Evolutionary conservation across 192 early-diverging fungal species (phyloP), one percentile per base, ranked within the genome.

Genomic region (Umbelopsis sp.): DNA sequence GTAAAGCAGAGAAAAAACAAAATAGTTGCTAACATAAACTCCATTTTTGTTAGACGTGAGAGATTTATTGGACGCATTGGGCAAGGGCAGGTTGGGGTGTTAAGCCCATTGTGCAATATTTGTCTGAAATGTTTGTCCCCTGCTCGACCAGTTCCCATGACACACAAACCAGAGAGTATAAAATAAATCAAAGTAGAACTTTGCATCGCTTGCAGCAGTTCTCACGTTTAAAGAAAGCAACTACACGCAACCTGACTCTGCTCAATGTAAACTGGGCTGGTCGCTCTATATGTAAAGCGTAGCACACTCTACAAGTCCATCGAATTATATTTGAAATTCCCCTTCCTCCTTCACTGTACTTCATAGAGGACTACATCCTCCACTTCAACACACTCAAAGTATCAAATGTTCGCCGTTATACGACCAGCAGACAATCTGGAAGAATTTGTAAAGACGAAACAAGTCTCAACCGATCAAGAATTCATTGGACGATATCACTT

Each of bases 401-500:
- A n/a, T 13, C 55, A 12, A 30, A 61, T 61, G 55, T 61, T 61
- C 25, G 33, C 55, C 25, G 30, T 61, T 25, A 30, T 61, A 16
- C 55, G 55, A 10, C 55, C 55, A 33, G 27, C 30, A 10, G 33
- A 58, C 53, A 23, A 30, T 16, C 55, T 61, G 55, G 55, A 25
- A 25, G 25, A 35, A 22, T 61, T 61, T 25, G 55, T 37, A 30
- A 61, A 61, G 33, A 33, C 55, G 4, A 61, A 61, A n/a, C 55
- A 61, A 16, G 9, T 61, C 12, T 61, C 55, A 18, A 15, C 55
- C 2, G 55, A 61, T 9, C 55, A 61, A 61, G 55, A 61, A 33
- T 35, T 11, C n/a, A 61, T 25, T 61, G 55, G 55, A 18, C 55
- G 55, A 61, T 61, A 61, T 61, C 55, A 61, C 18, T 61, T 61